phyloP scores from a whole-genome alignment of 202 grass and related monocot species.

The Setaria viridis region DNA sequence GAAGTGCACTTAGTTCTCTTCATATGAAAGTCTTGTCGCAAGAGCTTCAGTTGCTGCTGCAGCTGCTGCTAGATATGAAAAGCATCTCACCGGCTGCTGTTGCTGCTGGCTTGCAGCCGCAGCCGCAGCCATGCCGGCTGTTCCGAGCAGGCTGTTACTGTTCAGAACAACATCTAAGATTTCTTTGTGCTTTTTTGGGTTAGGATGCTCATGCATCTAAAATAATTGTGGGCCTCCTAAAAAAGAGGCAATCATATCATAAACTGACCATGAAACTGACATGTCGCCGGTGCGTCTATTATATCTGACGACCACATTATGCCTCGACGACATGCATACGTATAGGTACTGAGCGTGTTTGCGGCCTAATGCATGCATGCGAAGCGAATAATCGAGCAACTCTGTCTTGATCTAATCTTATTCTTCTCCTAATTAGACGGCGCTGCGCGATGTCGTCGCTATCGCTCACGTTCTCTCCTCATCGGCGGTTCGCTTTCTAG shows the following conservation, averaged over 20 bases:
- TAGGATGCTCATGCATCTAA: background rate
- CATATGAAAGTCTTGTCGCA: too few species aligned
- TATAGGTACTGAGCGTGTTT: background rate
- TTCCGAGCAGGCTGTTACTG: too few species aligned
- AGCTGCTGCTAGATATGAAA: too few species aligned
- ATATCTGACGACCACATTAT: background rate
- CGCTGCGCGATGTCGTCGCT: background rate
- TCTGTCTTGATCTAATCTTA: conserved; percentile 18
- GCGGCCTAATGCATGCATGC: conserved; percentile 25
- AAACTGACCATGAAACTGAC: background rate
- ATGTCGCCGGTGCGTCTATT: background rate
- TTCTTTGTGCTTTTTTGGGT: background rate
- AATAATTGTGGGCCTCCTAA: background rate
- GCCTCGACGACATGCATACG: background rate
- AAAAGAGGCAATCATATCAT: background rate
- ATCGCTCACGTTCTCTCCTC: conserved; percentile 1
- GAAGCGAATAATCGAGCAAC: background rate
- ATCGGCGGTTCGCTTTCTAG: background rate
- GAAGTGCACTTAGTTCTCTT: too few species aligned
- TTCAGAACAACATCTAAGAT: too few species aligned
- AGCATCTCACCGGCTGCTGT: too few species aligned
- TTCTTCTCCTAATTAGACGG: background rate
- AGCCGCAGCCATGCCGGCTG: too few species aligned
- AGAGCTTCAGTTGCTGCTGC: too few species aligned
- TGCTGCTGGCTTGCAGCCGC: too few species aligned